Percentiles rank a stretch among this genome's conserved stretches.
These are phyloP conservation scores for Aspergillus sp. DNA, from an alignment of 2,329 filamentous ascomycete genomes.

Conservation along the genomic window DNA sequence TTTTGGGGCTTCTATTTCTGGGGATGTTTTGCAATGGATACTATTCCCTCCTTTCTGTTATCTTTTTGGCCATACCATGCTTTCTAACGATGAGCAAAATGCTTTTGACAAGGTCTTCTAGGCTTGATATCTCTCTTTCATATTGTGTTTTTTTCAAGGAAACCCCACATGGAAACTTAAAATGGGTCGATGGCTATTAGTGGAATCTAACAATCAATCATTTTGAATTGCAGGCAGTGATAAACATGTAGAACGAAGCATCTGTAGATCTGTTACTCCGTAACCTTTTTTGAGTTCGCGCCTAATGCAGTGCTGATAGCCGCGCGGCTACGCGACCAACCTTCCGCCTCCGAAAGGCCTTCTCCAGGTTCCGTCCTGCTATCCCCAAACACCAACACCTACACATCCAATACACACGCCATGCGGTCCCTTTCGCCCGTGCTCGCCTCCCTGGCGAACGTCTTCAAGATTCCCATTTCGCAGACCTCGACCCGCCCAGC, in stretches of 20 bases:
- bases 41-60: conserved; percentile 5
- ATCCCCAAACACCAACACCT: conserved; percentile 11
- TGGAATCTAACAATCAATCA: too few species aligned
- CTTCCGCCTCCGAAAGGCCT: conserved; percentile 7
- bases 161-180: too few species aligned
- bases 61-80: neutral
- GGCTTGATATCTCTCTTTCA: too few species aligned
- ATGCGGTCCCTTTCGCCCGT: conserved; percentile 36
- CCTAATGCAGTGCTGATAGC: too few species aligned
- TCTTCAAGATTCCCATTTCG: conserved; percentile 39
- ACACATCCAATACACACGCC: conserved; percentile 8
- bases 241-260: too few species aligned
- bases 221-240: too few species aligned
- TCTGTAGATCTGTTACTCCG: too few species aligned
- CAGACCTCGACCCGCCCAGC: conserved; percentile 23
- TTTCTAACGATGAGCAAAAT: neutral
- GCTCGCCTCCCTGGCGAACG: conserved; percentile 41
- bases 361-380: too few species aligned
- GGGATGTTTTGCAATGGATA: conserved; percentile 1
- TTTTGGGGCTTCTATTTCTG: neutral
- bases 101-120: too few species aligned
- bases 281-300: too few species aligned
- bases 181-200: too few species aligned
- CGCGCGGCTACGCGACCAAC: conserved; percentile 10
- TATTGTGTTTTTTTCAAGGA: too few species aligned